Conservation (phyloP, 495 filamentous ascomycete genomes). For the Parathielavia hyrcaniae region DNA sequence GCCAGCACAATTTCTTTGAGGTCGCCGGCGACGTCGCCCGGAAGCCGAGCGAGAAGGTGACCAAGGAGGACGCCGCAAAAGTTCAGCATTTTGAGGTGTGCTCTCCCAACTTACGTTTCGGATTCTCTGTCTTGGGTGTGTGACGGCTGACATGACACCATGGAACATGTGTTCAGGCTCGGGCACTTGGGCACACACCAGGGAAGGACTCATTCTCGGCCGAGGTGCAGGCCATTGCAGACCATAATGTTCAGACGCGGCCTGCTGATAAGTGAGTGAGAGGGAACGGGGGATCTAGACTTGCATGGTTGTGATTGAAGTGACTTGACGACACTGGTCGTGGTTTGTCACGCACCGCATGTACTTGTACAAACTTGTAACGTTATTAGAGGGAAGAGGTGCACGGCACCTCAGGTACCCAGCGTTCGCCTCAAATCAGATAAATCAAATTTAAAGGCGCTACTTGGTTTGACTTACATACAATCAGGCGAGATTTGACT, state of each 20-base stretch:
- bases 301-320: no score
- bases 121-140: neutral
- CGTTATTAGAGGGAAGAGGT: no score
- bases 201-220: conserved; percentile 29
- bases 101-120: neutral
- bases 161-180: conserved; percentile 21
- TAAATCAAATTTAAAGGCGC: no score
- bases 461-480: no score
- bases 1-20: conserved; percentile 28
- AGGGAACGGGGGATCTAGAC: no score
- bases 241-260: conserved; percentile 20
- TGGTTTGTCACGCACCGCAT: no score
- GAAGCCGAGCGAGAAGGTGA: conserved; percentile 29
- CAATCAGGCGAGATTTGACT: no score
- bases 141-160: no score
- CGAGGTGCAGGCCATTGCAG: conserved; percentile 31
- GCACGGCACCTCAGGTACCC: no score
- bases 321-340: no score
- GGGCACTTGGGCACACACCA: conserved; percentile 22
- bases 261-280: neutral
- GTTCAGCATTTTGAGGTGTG: conserved; percentile 32
- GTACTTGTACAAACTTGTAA: no score
- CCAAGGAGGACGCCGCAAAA: conserved; percentile 27
- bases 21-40: conserved; percentile 29
- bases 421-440: no score